Base-by-base conservation (phyloP, 2,329 filamentous ascomycete genomes). In the Intubia oerlemansii region DNA sequence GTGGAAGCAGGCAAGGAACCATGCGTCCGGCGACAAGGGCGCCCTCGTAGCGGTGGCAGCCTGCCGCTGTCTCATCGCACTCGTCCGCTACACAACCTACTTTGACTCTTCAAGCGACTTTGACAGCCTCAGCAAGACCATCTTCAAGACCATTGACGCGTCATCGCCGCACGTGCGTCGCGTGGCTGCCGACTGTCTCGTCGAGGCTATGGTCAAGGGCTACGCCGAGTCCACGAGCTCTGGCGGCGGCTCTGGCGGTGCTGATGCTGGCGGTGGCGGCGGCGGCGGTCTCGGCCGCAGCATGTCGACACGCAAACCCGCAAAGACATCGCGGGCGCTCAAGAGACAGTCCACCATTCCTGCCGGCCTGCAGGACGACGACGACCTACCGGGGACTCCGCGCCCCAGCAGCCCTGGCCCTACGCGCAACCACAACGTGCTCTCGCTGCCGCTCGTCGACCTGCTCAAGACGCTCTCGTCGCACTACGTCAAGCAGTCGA, bases 101-200 rank as follows among this genome's bases (percentile, higher is more conserved):
- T 95, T 95, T 44, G 73, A 82, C 44, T 91, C 90, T 43, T 69
- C 75, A 10, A 73, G 63, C 45, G 88, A 98, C 45, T 92, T 91
- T 43, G 88, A 98, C 39, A 81, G 77, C 45, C 52, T 95, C 13
- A 82, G 85, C 49, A 66, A 65, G 19, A 68, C 75, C 5, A 55
- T 90, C 11, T 88, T 82, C 63, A 95, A 91, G 49, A 66, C 75
- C 1, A 74, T 90, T 34, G 88, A 98, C 40, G 84, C 74, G 20
- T 51, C 69, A 2, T 77, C 73, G 27, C 53, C 71, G 1, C 62
- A 72, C 17, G 80, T 91, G 29, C 67, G 88, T 34, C 78, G 85
- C 49, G 79, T 84, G 3, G 81, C 81, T 4, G 84, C 82, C 6
- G 78, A 81, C 31, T 85, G 79, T 44, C 59, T 95, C 33, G 77